These are phyloP conservation scores for Lophium mytilinum DNA, from an alignment of 495 filamentous ascomycete species.

Conservation along the genomic window DNA sequence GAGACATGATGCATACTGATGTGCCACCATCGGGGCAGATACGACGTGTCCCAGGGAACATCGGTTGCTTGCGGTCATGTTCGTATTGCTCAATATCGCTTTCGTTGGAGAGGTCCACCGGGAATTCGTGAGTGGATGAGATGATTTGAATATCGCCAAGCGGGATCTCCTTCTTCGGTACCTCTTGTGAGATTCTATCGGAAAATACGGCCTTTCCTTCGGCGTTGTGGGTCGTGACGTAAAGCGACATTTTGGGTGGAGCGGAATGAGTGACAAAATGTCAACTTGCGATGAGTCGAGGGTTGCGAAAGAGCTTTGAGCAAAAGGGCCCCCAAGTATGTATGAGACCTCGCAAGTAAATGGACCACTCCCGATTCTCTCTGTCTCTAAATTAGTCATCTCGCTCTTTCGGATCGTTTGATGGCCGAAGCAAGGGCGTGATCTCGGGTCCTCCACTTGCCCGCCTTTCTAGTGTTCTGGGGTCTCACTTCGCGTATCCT, in stretches of 20 bases:
- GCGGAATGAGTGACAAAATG: too few relatives aligned
- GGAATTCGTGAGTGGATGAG: not conserved
- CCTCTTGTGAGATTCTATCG: not conserved
- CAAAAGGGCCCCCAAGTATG: too few relatives aligned
- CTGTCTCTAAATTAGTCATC: too few relatives aligned
- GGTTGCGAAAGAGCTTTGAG: too few relatives aligned
- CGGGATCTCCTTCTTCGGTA: not conserved
- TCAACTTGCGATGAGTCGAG: too few relatives aligned
- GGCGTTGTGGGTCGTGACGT: not conserved
- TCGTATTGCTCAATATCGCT: not conserved
- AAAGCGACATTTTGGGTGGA: not conserved
- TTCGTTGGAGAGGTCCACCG: not conserved
- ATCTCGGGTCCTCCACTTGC: too few relatives aligned
- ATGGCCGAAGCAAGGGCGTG: too few relatives aligned
- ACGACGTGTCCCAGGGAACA: not conserved
- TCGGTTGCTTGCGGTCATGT: not conserved
- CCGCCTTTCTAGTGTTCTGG: too few relatives aligned
- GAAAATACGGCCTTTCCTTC: not conserved
- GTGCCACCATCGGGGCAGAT: slow-evolving; percentile 10
- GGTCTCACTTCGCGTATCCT: too few relatives aligned
- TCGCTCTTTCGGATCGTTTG: too few relatives aligned
- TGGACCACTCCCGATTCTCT: too few relatives aligned
- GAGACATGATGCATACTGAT: not conserved
- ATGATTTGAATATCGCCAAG: not conserved
- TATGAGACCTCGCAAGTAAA: too few relatives aligned